Conservation (phyloP, 805 yeast species). For the Starmerella gropengiesseri region DNA sequence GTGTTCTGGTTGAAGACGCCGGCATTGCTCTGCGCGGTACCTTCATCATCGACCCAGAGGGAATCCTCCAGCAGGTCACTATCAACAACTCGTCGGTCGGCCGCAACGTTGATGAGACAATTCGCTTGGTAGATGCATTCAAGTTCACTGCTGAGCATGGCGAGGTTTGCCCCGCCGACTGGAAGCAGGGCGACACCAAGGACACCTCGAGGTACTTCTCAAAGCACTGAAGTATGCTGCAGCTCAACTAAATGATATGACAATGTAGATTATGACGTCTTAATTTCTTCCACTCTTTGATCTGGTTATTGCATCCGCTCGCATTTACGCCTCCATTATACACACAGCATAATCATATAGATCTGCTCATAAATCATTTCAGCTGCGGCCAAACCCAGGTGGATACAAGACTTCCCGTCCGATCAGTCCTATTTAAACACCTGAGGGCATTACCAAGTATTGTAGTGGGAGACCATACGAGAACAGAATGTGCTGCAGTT, state of each 20-base stretch:
- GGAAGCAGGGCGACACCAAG: slow-evolving; percentile 70
- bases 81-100: slow-evolving; percentile 99
- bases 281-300: background rate
- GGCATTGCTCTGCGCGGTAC: slow-evolving; percentile 98
- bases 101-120: slow-evolving; percentile 95
- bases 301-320: too few relatives aligned
- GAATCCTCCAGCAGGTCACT: slow-evolving; percentile 89
- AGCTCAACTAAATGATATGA: background rate
- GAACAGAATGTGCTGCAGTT: too few relatives aligned
- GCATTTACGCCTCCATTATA: too few relatives aligned
- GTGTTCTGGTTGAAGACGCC: slow-evolving; percentile 91
- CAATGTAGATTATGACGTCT: background rate
- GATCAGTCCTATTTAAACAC: too few relatives aligned
- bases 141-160: slow-evolving; percentile 98
- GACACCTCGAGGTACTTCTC: slow-evolving; percentile 24
- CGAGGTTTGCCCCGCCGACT: slow-evolving; percentile 99
- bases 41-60: slow-evolving; percentile 95
- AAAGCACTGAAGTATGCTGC: slow-evolving; percentile 13
- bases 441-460: too few relatives aligned
- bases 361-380: too few relatives aligned
- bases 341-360: too few relatives aligned
- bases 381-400: too few relatives aligned
- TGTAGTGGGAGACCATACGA: too few relatives aligned
- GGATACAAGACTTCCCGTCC: too few relatives aligned
- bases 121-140: slow-evolving; percentile 97